Conservation (phyloP, 371 early-diverging fungal genomes). For the Parasitella parasitica region DNA sequence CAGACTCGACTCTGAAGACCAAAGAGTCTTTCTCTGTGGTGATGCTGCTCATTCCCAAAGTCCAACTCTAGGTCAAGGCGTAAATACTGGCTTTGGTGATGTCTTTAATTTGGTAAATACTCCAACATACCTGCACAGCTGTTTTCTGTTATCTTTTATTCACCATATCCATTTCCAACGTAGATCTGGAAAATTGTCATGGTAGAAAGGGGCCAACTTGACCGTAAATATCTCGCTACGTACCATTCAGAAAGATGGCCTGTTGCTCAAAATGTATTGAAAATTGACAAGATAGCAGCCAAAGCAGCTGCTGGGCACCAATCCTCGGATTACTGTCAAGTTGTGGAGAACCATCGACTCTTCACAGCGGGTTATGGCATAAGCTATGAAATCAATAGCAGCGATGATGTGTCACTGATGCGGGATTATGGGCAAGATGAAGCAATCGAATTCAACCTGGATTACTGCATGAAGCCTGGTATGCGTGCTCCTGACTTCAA, state of each 20-base stretch:
- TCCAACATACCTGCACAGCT: background rate
- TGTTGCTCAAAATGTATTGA: constrained; percentile 38
- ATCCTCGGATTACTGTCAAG: constrained; percentile 32
- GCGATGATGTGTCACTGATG: constrained; percentile 6
- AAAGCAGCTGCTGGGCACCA: constrained; percentile 38
- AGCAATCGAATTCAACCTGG: background rate
- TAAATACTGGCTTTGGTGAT: constrained; percentile 50
- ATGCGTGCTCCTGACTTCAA: constrained; percentile 48
- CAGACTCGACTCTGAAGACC: constrained; percentile 28
- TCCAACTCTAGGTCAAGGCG: constrained; percentile 46
- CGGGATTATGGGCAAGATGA: background rate
- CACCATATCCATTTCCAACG: too few relatives aligned
- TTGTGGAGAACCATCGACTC: constrained; percentile 32
- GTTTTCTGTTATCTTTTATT: too few relatives aligned
- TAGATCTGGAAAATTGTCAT: constrained; percentile 44
- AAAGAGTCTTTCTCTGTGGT: constrained; percentile 42
- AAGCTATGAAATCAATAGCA: constrained; percentile 14
- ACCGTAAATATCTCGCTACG: constrained; percentile 24
- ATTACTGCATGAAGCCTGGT: constrained; percentile 24
- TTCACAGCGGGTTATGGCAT: constrained; percentile 50
- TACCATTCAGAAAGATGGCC: constrained; percentile 38
- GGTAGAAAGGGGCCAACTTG: constrained; percentile 33
- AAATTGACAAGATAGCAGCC: constrained; percentile 40
- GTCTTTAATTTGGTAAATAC: constrained; percentile 40
- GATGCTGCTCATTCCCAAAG: constrained; percentile 51